Base-by-base conservation (phyloP, 331 rosid genomes). In the Spiraea crenata region DNA sequence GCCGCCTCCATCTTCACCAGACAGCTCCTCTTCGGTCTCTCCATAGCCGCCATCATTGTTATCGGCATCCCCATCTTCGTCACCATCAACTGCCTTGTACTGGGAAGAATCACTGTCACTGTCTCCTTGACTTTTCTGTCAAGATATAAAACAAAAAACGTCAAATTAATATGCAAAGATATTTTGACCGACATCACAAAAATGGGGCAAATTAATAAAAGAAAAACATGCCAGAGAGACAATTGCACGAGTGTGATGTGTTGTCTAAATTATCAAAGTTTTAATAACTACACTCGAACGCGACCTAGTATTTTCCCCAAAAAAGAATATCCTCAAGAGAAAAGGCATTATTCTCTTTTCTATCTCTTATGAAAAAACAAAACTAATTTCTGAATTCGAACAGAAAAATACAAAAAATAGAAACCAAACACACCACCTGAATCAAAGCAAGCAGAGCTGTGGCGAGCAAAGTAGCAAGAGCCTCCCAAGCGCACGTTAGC, bases 1-100 rank as follows among this genome's bases (percentile, higher is more conserved):
- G 49, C 47, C 66, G 10, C 69, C 77, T 51, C 75, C 85, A n/a
- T 66, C 80, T 42, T 67, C 78, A 3, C 65, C 72, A 19, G 82
- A 72, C 16, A 34, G 72, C 37, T 67, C 82, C 20, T 71, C 81
- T 38, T 77, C 74, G 0, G 71, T 72, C 1, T 74, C 85, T 14
- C 75, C 85, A 0, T 47, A 8, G 4, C 74, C 76, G 3, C 78
- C 67, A 0, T 77, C 82, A 5, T 51, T 34, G 1, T 55, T 51
- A 5, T 56, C 74, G 4, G 74, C 62, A 3, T 69, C 62, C 5
- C 60, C 76, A 40, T 80, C 74, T 65, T 64, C 77, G 11, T 51
- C 86, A 9, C 65, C 82, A 42, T 82, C 82, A 7, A 51, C 65
- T 9, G 75, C 77, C 25, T 65, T 39, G 5, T n/a, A 5, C 14